Evolutionary conservation across 495 filamentous ascomycete genomes (phyloP), one percentile per base, ranked within the genome.

Genomic region (Penicillium subrubescens): DNA sequence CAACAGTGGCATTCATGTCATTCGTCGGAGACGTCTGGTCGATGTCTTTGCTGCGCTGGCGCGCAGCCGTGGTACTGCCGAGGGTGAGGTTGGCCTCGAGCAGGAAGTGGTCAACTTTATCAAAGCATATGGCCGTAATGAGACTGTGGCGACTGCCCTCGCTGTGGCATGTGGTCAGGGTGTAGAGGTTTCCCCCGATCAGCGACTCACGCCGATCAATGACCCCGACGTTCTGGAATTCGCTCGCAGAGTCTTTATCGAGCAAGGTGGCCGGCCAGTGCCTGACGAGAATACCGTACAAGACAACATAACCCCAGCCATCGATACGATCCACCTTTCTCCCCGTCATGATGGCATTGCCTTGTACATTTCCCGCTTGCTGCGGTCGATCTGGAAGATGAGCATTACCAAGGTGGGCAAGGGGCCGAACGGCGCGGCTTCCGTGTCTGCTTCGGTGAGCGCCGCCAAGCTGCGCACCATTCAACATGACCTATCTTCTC

Each of bases 81-180:
- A 94, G 8, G 88, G 90, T 35, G 89, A 94, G 8, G 93, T 97
- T 46, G 92, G 88, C 5, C 70, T 93, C 5, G 91, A 96, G 57
- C 87, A 82, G 2, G 91, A 97, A 59, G 81, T 94, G 44, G 89
- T 89, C 58, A 91, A 86, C 59, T 97, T 98, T 69, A 89, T 92
- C 60, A 82, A 85, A 37, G 83, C 85, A 4, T 97, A 98, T 75
- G 96, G 96, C 37, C 84, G 91, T 1, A 87, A 86, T 2, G 95
- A 99, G 73, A 92, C 89, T 0, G 87, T 92, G 64, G 92, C 96
- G 0, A 94, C 93, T 58, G 92, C 96, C 11, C 82, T 99, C 23
- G 96, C 96, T 10, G 95, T 98, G n/a, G 93, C 93, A 15, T 99
- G 95, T 73, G 93, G 94, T 14, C 92, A 97, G 73, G 93, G 91